These are phyloP conservation scores for Monilinia fructicola DNA, from an alignment of 2,329 filamentous ascomycete genomes.

Conservation along the genomic window DNA sequence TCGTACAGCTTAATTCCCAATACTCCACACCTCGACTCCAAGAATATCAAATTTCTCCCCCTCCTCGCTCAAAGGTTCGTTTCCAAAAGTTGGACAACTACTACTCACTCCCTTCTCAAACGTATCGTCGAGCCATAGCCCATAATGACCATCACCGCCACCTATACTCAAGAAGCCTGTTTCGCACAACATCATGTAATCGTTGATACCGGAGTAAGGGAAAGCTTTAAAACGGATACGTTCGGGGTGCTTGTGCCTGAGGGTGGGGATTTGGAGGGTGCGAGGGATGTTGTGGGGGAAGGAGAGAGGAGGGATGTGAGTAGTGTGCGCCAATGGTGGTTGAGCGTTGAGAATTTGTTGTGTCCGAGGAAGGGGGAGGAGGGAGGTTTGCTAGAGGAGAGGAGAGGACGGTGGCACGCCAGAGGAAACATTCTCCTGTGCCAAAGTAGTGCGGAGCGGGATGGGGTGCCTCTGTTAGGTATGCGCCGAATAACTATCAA, in stretches of 20 bases:
- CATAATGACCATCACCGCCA: conserved; percentile 85
- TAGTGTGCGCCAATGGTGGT: conserved; percentile 52
- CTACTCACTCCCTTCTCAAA: conserved; percentile 83
- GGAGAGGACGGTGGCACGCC: conserved; percentile 69
- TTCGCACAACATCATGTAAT: conserved; percentile 95
- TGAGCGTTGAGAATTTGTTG: conserved; percentile 58
- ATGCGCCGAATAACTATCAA: conserved; percentile 78
- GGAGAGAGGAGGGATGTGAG: conserved; percentile 23
- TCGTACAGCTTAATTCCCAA: conserved; percentile 53
- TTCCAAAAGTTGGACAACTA: conserved; percentile 87
- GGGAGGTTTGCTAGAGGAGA: conserved; percentile 51
- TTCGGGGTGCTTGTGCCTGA: conserved; percentile 58
- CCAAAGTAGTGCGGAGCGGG: conserved; percentile 85
- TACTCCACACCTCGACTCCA: conserved; percentile 90
- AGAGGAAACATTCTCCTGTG: conserved; percentile 93
- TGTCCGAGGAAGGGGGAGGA: conserved; percentile 67
- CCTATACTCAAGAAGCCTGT: conserved; percentile 80
- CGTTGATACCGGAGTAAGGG: conserved; percentile 91
- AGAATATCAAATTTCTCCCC: conserved; percentile 89
- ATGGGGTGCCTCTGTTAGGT: conserved; percentile 85
- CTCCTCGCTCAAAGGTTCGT: conserved; percentile 89
- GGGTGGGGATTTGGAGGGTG: conserved; percentile 34
- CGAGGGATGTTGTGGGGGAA: conserved; percentile 31
- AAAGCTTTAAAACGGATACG: conserved; percentile 95
- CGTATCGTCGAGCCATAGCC: conserved; percentile 86